These are phyloP conservation scores for Straminergon stramineum DNA, from an alignment of 225 moss, liverwort and hornwort genomes.

Conservation along the genomic window DNA sequence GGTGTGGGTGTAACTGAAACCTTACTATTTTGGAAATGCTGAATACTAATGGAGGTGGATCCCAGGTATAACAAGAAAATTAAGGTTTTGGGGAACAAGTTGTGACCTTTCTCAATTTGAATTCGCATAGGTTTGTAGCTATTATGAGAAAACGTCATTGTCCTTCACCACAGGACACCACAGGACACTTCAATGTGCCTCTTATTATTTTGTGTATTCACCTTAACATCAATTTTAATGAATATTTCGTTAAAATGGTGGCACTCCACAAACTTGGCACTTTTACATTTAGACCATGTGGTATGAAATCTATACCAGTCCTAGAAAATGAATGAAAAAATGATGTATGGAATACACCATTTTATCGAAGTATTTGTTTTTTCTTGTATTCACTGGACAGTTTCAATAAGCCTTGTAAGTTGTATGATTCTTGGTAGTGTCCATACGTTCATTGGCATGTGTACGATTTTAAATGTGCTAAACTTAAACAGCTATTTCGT, in stretches of 20 bases:
- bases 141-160: not conserved
- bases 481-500: no score
- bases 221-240: no score
- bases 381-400: not conserved
- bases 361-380: no score
- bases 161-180: no score
- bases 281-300: no score
- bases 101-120: no score
- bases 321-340: no score
- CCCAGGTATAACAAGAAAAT: not conserved
- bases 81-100: not conserved
- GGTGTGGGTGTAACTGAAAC: not conserved
- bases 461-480: not conserved
- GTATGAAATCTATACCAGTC: no score
- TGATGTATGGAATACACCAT: no score
- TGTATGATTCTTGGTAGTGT: not conserved
- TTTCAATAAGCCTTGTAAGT: not conserved
- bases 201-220: not conserved
- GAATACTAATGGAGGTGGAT: not conserved
- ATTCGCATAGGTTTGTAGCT: not conserved
- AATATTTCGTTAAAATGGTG: no score
- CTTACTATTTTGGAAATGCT: not conserved
- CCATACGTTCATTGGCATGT: not conserved
- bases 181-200: not conserved
- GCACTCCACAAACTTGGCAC: no score